Base-by-base conservation (phyloP, 495 filamentous ascomycete species). In the Margaritispora aquatica region DNA sequence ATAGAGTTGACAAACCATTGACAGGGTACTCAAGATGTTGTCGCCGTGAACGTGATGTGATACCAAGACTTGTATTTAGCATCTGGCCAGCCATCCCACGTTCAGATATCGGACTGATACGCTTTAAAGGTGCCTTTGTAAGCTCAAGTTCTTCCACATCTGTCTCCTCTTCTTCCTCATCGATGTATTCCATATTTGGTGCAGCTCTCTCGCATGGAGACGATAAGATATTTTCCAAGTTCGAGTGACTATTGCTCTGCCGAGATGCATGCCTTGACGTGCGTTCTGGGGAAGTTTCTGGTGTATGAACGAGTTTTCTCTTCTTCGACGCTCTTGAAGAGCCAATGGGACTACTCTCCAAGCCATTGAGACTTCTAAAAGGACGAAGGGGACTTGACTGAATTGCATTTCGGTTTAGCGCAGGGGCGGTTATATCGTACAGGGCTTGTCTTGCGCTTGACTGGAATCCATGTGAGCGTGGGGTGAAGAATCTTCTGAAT, bases 401-500 rank as follows among this genome's bases (percentile, higher is more conserved):
- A 1, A 72, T 76, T 60, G 72, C 70, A 66, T 68, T 76, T 36
- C 84, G 79, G 63, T 89, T 89, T 31, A 85, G 69, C 17, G 75
- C 79, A 4, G 84, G 80, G 26, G 78, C 79, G 15, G 82, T 89
- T 51, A 96, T 85, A 48, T 90, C 85, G 53, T 78, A 77, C 51
- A 96, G 77, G 49, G 87, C 82, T 65, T 82, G 78, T 62, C 87
- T 76, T 60, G 78, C 65, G 36, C 3, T 79, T 17, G 10, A 20
- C 1, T 9, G 51, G 31, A 34, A 22, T 19, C 29, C 47, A 9
- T 53, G 54, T 22, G 63, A 61, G 26, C 63, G 80, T 51, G 92
- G 92, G 15, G 89, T 93, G 66, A 96, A 96, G 75, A 96, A 96
- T 26, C 84, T 78, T 41, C 73, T 83, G 66, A 96, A 96, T 54